Base-by-base conservation (phyloP, 1,139 yeast species). In the Dujonia santamariae region DNA sequence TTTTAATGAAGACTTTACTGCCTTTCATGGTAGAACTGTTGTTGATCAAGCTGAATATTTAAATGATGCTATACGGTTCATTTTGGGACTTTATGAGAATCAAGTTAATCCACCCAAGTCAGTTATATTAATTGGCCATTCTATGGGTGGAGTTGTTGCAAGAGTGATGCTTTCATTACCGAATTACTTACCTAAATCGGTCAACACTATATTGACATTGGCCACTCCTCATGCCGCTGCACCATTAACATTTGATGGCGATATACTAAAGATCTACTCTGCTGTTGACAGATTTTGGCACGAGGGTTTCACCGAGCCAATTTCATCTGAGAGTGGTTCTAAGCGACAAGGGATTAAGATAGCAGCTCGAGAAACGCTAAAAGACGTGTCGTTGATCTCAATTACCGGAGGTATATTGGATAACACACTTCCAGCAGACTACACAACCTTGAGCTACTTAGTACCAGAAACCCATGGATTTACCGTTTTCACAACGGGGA, bases 71-170 rank as follows among this genome's bases (percentile, higher is more conserved):
- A 68, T 92, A 4, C 59, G 63, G 26, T 88, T 80, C 53, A 88
- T 92, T 16, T 61, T 92, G 14, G 73, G 77, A 4, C 61, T 92
- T 8, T 92, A 92, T 50, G 52, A 62, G 18, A 37, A 46, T 18
- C 42, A 47, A 13, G 38, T 43, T 27, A 37, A 48, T 23, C 65
- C 63, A 9, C 95, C 96, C 0, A 61, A 62, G 22, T 82, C 96
- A 0, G 96, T 94, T 4, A 75, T 90, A 1, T 53, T 94, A 0
- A 53, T 94, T 4, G 97, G 88, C 1, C 99, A 94, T 61, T 92
- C 98, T 1, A 90, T 90, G 97, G 97, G 97, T 24, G 97, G 97
- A 3, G 77, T 90, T 13, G 97, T 90, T 2, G 83, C 96, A 3
- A 66, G 97, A 39, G 80, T 85, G 1, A 76, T 87, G 78, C 66